Base-by-base conservation (phyloP, 345 rosid species). In the Erodium maritimum region DNA sequence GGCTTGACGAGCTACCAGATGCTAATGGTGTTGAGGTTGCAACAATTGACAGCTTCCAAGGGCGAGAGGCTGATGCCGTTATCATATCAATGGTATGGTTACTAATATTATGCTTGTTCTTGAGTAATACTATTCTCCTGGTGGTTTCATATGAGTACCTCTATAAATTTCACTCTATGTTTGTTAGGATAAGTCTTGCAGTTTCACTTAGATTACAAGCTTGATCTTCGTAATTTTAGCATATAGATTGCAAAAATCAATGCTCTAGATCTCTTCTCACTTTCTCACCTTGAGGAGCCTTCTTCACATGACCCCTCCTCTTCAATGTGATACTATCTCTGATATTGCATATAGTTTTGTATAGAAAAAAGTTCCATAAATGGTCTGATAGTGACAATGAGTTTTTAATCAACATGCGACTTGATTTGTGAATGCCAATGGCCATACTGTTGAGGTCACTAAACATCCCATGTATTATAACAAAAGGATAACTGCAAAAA, bases 1-100 rank as follows among this genome's bases (percentile, higher is more conserved):
- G 90, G 73, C 86, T 91, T 37, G 86, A 84, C 60, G 95, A 88
- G 69, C 67, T 76, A 63, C 93, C 95, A 50, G 87, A 75, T 67
- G 84, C 93, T 59, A 82, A 62, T 50, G 95, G 95, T 33, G 82
- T 91, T 50, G 96, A 91, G 78, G 95, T 88, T 67, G 87, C 95
- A 68, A 91, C 96, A 48, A 84, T 91, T 17, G 98, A 91, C 66
- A 91, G 96, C 76, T 91, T 88, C 72, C 96, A 91, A 77, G 98
- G 98, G 0, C 83, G 98, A 13, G 96, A 86, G 54, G 96, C 96
- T 69, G 98, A 91, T 80, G 96, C 95, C 52, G 95, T 86, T 23
- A 84, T 91, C 54, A 88, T 91, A 71, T 91, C 96, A 69, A 91
- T 91, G 98, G 98, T 91, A 86, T 58, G 56, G 48, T 21, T 58